A percentile compares a stretch with the other conserved stretches of the same genome.
phyloP scores from a whole-genome alignment of 2,329 filamentous ascomycete species.

The Trichoderma cornu-damae region DNA sequence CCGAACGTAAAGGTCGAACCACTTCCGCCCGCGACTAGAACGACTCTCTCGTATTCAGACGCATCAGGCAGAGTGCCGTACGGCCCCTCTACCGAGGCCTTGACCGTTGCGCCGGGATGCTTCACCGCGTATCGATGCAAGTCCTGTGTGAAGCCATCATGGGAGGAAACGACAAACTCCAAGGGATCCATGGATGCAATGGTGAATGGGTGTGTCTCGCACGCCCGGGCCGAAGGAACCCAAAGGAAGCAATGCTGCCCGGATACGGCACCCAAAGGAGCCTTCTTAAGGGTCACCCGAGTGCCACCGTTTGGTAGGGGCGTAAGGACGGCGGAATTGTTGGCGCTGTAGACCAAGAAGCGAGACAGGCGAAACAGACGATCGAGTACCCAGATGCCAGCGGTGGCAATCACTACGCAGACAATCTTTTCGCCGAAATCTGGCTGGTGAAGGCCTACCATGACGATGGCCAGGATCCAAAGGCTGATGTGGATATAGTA shows the following conservation, averaged over 20 bases:
- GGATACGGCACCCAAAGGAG: conserved; percentile 42
- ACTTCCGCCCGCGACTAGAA: conserved; percentile 57
- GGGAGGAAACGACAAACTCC: conserved; percentile 55
- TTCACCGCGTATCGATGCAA: conserved; percentile 48
- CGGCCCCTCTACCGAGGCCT: conserved; percentile 52
- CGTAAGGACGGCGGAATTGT: conserved; percentile 49
- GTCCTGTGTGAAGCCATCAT: conserved; percentile 55
- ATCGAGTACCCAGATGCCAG: conserved; percentile 47
- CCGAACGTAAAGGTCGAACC: conserved; percentile 54
- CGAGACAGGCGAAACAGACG: conserved; percentile 44
- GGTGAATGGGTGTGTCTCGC: conserved; percentile 61
- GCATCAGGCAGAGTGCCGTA: conserved; percentile 54
- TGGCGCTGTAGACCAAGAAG: conserved; percentile 41
- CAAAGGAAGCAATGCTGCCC: conserved; percentile 61
- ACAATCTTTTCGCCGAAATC: conserved; percentile 39
- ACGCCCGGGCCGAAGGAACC: conserved; percentile 52
- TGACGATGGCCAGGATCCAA: conserved; percentile 45
- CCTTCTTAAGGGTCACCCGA: conserved; percentile 49
- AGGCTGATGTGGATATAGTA: conserved; percentile 48
- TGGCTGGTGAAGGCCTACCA: conserved; percentile 49
- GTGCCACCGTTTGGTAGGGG: conserved; percentile 51
- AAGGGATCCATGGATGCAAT: conserved; percentile 48
- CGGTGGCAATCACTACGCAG: conserved; percentile 39
- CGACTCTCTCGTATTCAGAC: conserved; percentile 47
- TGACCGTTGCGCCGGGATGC: conserved; percentile 45